Percentiles rank a stretch among this genome's conserved stretches.
These are phyloP conservation scores for Chrysochromulina parva DNA, from an alignment of 78 protist species.

Conservation along the genomic window DNA sequence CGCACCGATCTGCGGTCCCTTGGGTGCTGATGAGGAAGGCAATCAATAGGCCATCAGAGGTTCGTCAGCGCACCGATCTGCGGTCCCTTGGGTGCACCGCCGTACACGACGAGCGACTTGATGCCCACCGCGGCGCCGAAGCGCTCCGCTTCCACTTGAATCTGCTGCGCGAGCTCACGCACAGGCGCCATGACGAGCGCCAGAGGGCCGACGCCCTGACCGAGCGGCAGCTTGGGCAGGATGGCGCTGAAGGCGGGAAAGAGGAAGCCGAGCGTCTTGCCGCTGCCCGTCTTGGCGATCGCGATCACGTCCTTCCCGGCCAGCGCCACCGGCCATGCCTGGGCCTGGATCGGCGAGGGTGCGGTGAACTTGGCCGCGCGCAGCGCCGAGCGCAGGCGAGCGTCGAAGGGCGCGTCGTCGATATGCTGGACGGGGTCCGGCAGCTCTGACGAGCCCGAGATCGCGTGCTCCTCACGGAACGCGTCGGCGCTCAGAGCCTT, in stretches of 20 bases:
- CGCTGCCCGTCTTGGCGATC: conserved; percentile 95
- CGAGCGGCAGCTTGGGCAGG: neutral
- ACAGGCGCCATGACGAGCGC: conserved; percentile 28
- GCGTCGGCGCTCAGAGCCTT: neutral
- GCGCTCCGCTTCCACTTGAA: neutral
- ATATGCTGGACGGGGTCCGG: conserved; percentile 68
- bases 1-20: conserved; percentile 28
- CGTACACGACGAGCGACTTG: neutral
- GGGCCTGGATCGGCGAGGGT: conserved; percentile 71
- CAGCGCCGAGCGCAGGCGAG: neutral
- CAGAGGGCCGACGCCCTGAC: neutral
- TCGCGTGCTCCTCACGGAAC: neutral
- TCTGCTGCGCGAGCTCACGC: conserved; percentile 36
- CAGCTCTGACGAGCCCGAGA: neutral
- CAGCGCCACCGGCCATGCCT: conserved; percentile 92
- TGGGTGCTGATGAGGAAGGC: neutral
- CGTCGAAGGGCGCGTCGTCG: conserved; percentile 61
- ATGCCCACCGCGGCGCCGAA: neutral
- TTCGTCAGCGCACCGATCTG: conserved; percentile 49
- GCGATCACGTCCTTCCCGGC: conserved; percentile 83
- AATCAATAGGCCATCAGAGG: too few relatives aligned
- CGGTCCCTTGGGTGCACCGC: conserved; percentile 43
- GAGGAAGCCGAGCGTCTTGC: conserved; percentile 95
- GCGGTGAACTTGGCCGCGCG: neutral
- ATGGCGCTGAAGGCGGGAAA: conserved; percentile 74